These are phyloP conservation scores for Penicillium argentinense DNA, from an alignment of 495 filamentous ascomycete genomes.

Conservation along the genomic window DNA sequence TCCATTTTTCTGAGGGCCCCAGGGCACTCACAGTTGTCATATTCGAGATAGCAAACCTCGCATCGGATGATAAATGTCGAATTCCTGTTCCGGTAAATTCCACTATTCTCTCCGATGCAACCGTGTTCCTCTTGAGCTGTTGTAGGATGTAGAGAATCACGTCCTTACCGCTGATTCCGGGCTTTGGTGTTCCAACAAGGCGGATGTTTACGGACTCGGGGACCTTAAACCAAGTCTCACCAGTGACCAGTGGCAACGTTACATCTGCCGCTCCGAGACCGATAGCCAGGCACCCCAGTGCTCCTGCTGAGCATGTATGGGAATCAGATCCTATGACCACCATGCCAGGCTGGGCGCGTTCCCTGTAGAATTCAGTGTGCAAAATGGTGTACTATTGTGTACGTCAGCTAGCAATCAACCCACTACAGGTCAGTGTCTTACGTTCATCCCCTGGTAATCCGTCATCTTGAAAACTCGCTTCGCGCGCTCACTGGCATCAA, in stretches of 20 bases:
- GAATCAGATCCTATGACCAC: slow-evolving; percentile 47
- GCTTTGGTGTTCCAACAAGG: slow-evolving; percentile 31
- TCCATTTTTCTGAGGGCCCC: too few species aligned
- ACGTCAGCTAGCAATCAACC: not conserved
- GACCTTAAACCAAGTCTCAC: slow-evolving; percentile 48
- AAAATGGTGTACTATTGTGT: slow-evolving; percentile 40
- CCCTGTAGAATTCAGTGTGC: slow-evolving; percentile 48
- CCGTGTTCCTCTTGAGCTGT: slow-evolving; percentile 45
- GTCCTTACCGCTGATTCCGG: slow-evolving; percentile 49
- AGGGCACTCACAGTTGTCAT: slow-evolving; percentile 42
- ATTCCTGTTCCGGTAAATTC: slow-evolving; percentile 44
- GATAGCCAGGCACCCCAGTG: slow-evolving; percentile 40
- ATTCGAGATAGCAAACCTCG: slow-evolving; percentile 48
- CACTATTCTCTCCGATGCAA: slow-evolving; percentile 44
- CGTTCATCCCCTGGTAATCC: slow-evolving; percentile 46
- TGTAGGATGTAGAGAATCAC: slow-evolving; percentile 45
- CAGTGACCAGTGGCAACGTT: slow-evolving; percentile 42
- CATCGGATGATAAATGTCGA: slow-evolving; percentile 37
- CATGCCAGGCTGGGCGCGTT: slow-evolving; percentile 46
- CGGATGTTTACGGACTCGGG: slow-evolving; percentile 41
- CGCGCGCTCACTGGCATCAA: slow-evolving; percentile 34
- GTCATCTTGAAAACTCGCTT: slow-evolving; percentile 42
- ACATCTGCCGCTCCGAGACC: slow-evolving; percentile 49
- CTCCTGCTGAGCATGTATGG: slow-evolving; percentile 47
- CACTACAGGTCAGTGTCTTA: slow-evolving; percentile 2